A percentile compares a stretch with the other conserved stretches of the same genome.
These are phyloP conservation scores for California macrophylla DNA, from an alignment of 441 rosid species.

Conservation along the genomic window DNA sequence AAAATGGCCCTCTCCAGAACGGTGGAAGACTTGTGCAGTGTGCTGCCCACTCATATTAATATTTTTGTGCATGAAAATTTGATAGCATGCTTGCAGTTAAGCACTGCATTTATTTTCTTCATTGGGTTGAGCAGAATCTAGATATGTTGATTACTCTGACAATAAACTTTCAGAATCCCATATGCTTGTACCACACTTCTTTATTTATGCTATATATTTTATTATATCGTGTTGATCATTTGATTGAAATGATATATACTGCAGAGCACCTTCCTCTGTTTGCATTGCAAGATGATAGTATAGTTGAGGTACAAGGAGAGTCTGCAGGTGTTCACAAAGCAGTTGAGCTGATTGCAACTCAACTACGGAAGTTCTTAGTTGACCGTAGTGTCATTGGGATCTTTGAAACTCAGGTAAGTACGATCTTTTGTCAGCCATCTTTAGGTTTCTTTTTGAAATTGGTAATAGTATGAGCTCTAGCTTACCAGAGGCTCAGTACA, in stretches of 20 bases:
- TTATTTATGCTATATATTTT: not conserved
- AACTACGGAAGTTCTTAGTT: conserved; percentile 29
- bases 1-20: not conserved
- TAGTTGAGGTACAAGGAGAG: conserved; percentile 28
- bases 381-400: conserved; percentile 26
- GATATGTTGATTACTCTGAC: not conserved
- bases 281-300: conserved; percentile 30
- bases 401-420: conserved; percentile 26
- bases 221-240: not conserved
- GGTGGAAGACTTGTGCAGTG: not conserved
- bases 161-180: not conserved
- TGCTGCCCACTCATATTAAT: not conserved
- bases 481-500: not conserved
- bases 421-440: not conserved
- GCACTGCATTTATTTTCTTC: not conserved
- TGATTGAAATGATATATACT: conserved; percentile 2
- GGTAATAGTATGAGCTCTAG: not conserved
- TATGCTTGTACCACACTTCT: not conserved
- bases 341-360: conserved; percentile 30
- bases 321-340: conserved; percentile 27
- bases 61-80: not conserved
- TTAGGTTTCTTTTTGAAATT: not conserved
- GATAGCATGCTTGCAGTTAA: not conserved
- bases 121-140: not conserved
- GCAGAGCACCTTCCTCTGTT: conserved; percentile 29